These are phyloP conservation scores for Mallotus japonicus DNA, from an alignment of 441 rosid genomes.

Conservation along the genomic window DNA sequence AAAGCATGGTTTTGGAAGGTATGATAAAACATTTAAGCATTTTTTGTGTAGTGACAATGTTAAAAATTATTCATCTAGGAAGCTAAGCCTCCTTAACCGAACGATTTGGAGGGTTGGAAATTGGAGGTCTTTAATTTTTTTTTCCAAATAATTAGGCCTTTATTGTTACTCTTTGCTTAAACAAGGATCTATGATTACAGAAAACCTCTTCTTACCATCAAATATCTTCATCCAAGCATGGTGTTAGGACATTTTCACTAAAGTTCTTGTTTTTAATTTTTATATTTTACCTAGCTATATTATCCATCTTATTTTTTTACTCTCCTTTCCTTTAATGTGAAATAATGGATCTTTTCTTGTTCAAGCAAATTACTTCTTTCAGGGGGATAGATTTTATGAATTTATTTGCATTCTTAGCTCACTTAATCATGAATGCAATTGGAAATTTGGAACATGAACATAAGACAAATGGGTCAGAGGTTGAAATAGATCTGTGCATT, in stretches of 20 bases:
- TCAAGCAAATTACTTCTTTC: not conserved
- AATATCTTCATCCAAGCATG: not conserved
- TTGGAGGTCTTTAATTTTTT: no score
- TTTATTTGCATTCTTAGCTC: not conserved
- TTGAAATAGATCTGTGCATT: not conserved
- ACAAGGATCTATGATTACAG: no score
- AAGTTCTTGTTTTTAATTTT: not conserved
- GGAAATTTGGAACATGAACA: not conserved
- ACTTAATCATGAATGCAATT: no score
- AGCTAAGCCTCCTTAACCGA: no score
- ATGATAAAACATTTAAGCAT: no score
- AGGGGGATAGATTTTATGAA: not conserved
- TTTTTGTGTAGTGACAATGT: no score
- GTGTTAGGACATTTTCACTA: constrained; percentile 4
- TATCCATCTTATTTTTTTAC: not conserved
- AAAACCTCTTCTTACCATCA: not conserved
- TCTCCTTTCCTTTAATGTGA: not conserved
- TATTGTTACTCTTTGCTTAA: no score
- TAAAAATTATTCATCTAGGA: no score
- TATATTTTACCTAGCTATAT: not conserved
- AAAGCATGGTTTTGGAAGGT: no score
- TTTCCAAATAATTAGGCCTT: no score
- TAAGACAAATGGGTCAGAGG: not conserved
- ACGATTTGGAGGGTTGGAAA: no score
- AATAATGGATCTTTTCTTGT: not conserved